Conservation (phyloP, 208 protist species). For the Crithidia acanthocephali region DNA sequence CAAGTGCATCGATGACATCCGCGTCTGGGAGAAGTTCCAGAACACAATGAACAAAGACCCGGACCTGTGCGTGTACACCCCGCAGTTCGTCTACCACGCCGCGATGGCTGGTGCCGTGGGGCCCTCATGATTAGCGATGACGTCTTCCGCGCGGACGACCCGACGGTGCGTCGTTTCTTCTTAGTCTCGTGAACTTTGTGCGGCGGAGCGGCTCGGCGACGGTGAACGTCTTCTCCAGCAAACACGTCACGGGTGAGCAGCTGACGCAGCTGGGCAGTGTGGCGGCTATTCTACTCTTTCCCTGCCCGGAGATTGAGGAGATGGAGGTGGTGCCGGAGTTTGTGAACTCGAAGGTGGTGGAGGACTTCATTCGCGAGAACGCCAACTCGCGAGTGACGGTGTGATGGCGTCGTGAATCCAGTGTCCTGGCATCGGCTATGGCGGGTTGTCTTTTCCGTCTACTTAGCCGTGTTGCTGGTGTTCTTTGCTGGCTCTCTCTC, state of each 20-base stretch:
- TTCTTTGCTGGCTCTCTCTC: no score
- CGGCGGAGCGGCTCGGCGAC: conserved; percentile 69
- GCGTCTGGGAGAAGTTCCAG: conserved; percentile 94
- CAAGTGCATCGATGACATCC: conserved; percentile 91
- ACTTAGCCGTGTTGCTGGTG: no score
- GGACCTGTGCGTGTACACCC: conserved; percentile 94
- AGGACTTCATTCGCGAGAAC: conserved; percentile 76
- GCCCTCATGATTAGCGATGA: conserved; percentile 93
- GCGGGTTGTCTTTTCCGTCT: conserved; percentile 6
- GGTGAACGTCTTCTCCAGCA: conserved; percentile 94
- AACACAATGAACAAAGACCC: conserved; percentile 90
- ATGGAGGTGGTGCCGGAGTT: conserved; percentile 75
- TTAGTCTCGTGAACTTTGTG: conserved; percentile 91
- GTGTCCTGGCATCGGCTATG: no score
- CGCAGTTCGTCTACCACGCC: conserved; percentile 86
- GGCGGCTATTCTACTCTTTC: conserved; percentile 94
- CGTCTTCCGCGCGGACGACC: conserved; percentile 90
- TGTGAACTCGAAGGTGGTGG: conserved; percentile 55
- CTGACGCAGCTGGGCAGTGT: conserved; percentile 92
- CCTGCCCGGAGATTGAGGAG: conserved; percentile 91
- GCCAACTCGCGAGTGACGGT: conserved; percentile 43
- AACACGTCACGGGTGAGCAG: conserved; percentile 96
- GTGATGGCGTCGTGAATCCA: not conserved
- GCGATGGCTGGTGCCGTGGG: conserved; percentile 80
- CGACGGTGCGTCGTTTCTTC: conserved; percentile 91